Evolutionary conservation across 2,329 filamentous ascomycete genomes (phyloP).

Genomic region (Microsporum ferrugineum): DNA sequence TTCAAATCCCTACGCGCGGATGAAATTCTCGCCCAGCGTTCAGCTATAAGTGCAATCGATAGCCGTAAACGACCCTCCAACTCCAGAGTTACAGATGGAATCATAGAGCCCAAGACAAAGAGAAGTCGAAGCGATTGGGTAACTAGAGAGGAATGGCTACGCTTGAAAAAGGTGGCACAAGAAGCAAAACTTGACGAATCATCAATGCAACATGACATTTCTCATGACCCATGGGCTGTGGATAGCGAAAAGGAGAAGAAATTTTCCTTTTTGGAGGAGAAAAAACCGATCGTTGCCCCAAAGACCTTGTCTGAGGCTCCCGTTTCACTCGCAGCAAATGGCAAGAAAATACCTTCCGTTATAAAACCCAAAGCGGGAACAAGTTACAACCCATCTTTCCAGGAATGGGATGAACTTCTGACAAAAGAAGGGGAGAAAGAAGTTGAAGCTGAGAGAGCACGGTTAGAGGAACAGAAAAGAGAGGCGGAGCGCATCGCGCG

Average conservation of each 20-base stretch:
- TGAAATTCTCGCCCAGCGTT: constrained; percentile 79
- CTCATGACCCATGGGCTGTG: constrained; percentile 68
- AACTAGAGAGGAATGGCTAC: constrained; percentile 68
- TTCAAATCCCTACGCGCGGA: constrained; percentile 78
- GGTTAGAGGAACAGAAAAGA: constrained; percentile 54
- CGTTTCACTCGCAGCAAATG: constrained; percentile 69
- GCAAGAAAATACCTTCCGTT: constrained; percentile 68
- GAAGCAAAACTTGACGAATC: constrained; percentile 39
- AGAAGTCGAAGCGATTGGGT: constrained; percentile 67
- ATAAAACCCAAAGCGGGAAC: constrained; percentile 67
- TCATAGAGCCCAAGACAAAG: constrained; percentile 57
- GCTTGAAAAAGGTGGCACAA: constrained; percentile 71
- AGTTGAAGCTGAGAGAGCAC: constrained; percentile 64
- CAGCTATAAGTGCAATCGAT: constrained; percentile 66
- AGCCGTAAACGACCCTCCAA: constrained; percentile 56
- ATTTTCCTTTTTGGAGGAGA: constrained; percentile 52
- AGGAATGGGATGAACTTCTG: constrained; percentile 71
- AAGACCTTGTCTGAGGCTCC: constrained; percentile 64
- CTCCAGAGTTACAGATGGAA: constrained; percentile 59
- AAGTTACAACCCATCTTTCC: constrained; percentile 85
- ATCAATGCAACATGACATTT: constrained; percentile 42
- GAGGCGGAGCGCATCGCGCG: constrained; percentile 58
- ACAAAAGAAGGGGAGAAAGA: constrained; percentile 65
- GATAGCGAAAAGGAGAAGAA: constrained; percentile 36
- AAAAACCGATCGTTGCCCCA: constrained; percentile 58